phyloP scores from a whole-genome alignment of 768 basidiomycete species.

The Dacryopinax spathularia region DNA sequence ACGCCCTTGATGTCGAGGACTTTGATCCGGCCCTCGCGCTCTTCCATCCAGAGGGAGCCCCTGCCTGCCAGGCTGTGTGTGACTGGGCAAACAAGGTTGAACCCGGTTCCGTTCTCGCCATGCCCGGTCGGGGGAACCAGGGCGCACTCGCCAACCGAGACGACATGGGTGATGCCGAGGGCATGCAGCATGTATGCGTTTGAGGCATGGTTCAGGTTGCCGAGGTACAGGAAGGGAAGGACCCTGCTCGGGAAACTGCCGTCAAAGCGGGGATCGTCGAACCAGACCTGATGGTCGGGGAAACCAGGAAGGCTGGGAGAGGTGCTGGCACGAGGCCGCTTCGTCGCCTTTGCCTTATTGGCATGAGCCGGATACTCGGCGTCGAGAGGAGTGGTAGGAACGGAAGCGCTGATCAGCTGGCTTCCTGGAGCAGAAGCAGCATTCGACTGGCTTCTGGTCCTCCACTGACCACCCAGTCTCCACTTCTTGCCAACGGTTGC shows the following conservation, averaged over 20 bases:
- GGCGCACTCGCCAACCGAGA: constrained; percentile 91
- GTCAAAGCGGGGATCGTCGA: constrained; percentile 83
- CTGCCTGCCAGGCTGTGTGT: constrained; percentile 6
- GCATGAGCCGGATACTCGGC: neutral
- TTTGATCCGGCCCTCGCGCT: constrained; percentile 75
- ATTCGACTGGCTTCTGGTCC: constrained; percentile 1
- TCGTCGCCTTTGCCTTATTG: neutral
- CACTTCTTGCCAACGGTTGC: neutral
- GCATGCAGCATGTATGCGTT: constrained; percentile 95
- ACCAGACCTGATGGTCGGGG: constrained; percentile 80
- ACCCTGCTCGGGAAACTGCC: constrained; percentile 92
- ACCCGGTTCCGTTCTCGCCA: constrained; percentile 5
- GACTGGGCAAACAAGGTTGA: constrained; percentile 7
- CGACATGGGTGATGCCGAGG: constrained; percentile 90
- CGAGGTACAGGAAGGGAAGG: constrained; percentile 83
- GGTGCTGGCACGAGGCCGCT: constrained; percentile 55
- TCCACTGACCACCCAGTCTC: neutral
- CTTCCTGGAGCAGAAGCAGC: neutral
- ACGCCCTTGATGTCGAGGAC: constrained; percentile 85
- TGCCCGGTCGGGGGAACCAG: constrained; percentile 50
- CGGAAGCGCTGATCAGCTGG: neutral
- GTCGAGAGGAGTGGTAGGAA: neutral
- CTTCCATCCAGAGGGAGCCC: constrained; percentile 76
- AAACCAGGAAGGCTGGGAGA: constrained; percentile 48
- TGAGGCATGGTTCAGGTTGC: constrained; percentile 83